Conservation (phyloP, 257 asterid genomes). For the Plantago ovata region DNA sequence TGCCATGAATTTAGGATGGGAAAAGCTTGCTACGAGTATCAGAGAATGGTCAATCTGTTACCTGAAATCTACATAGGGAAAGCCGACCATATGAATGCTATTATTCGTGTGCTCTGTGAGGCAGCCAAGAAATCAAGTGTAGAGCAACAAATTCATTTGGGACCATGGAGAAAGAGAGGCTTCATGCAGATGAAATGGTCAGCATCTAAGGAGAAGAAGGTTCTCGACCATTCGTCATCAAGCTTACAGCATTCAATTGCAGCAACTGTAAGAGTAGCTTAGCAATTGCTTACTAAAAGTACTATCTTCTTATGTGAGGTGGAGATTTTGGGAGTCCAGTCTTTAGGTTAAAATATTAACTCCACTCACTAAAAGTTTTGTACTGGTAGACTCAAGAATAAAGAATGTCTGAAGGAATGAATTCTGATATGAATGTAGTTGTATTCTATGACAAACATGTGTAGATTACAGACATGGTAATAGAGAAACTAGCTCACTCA, state of each 20-base stretch:
- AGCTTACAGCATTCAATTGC: constrained; percentile 1
- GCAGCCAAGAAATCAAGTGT: constrained; percentile 47
- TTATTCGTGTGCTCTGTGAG: constrained; percentile 43
- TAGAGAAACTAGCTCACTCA: not conserved
- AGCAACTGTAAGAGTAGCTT: constrained; percentile 7
- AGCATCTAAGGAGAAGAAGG: constrained; percentile 19
- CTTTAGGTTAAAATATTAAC: not conserved
- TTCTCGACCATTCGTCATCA: constrained; percentile 9
- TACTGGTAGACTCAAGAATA: not conserved
- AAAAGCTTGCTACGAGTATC: constrained; percentile 42
- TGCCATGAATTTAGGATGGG: constrained; percentile 54
- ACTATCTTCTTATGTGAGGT: not conserved
- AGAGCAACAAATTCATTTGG: constrained; percentile 42
- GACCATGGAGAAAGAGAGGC: constrained; percentile 51
- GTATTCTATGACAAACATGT: not conserved
- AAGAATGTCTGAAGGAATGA: not conserved
- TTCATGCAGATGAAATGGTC: constrained; percentile 59
- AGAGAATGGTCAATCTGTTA: constrained; percentile 27
- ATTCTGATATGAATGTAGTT: not conserved
- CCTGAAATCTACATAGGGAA: constrained; percentile 49
- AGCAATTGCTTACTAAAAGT: not conserved
- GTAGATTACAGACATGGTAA: not conserved
- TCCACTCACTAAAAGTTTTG: not conserved
- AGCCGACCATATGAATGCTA: constrained; percentile 36
- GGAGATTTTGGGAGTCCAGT: constrained; percentile 5